Conservation (phyloP, 768 basidiomycete species). For the Leccinum broughii region DNA sequence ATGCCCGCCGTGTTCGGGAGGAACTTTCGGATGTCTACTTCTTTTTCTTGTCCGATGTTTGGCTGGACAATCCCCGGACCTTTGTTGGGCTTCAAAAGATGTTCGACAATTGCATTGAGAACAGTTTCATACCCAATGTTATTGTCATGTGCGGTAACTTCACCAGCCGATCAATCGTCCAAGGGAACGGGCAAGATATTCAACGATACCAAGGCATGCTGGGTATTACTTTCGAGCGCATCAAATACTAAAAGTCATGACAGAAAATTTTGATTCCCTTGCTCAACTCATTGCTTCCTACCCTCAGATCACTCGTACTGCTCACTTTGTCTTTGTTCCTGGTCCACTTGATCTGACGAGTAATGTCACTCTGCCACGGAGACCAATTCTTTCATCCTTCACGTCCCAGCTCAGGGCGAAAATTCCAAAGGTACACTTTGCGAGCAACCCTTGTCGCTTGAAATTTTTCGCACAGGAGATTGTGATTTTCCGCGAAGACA, state of each 20-base stretch:
- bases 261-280: constrained; percentile 85
- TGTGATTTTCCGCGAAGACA: constrained; percentile 88
- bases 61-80: constrained; percentile 88
- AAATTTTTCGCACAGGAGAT: constrained; percentile 96
- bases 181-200: constrained; percentile 76
- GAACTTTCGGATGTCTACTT: constrained; percentile 80
- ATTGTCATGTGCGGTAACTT: constrained; percentile 97
- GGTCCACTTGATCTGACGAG: constrained; percentile 89
- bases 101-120: constrained; percentile 89
- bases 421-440: constrained; percentile 80
- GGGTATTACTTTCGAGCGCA: not conserved
- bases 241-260: constrained; percentile 4
- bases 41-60: constrained; percentile 94
- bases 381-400: constrained; percentile 76
- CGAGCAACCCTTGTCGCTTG: constrained; percentile 90
- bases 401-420: constrained; percentile 65
- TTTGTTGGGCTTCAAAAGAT: constrained; percentile 77
- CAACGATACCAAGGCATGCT: constrained; percentile 79
- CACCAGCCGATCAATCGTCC: constrained; percentile 75
- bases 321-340: constrained; percentile 93
- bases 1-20: constrained; percentile 58
- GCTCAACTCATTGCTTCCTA: constrained; percentile 85
- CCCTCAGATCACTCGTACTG: constrained; percentile 69
- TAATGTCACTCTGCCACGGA: constrained; percentile 79
- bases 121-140: constrained; percentile 81